These are phyloP conservation scores for Elsinoe necatrix DNA, from an alignment of 2,329 filamentous ascomycete genomes.

Conservation along the genomic window DNA sequence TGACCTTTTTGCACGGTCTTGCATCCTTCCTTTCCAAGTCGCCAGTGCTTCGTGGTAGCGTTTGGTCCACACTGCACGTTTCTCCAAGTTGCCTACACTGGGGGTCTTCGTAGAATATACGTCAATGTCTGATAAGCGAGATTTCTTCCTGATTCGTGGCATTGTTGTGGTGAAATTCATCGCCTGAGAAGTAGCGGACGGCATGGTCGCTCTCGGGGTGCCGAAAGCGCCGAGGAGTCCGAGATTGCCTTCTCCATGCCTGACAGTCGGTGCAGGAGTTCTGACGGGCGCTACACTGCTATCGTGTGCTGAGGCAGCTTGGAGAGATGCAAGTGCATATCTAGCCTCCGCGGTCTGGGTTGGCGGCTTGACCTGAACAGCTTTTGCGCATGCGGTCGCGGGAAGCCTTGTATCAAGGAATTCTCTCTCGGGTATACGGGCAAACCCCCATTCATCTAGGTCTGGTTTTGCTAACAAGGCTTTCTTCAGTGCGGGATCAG, in stretches of 20 bases:
- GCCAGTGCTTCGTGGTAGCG: not conserved
- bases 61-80: not conserved
- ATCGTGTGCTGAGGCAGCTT: not conserved
- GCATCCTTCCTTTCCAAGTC: not conserved
- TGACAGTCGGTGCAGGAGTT: not conserved
- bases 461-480: constrained; percentile 21
- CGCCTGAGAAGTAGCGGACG: not conserved
- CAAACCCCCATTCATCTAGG: constrained; percentile 43
- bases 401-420: not conserved
- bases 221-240: no score
- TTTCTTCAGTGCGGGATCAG: constrained; percentile 18
- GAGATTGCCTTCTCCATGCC: not conserved
- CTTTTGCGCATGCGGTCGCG: not conserved
- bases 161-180: not conserved
- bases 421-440: not conserved
- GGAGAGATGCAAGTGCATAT: not conserved
- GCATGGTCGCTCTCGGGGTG: no score
- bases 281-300: not conserved
- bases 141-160: not conserved
- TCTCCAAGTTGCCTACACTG: not conserved
- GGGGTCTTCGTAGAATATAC: not conserved
- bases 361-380: not conserved
- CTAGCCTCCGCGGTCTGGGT: not conserved
- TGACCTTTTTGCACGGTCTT: not conserved
- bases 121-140: not conserved